A percentile compares a stretch with the other conserved stretches of the same genome.
Conservation (phyloP, 2,329 filamentous ascomycete species). For the Sarocladiaceae sp. region DNA sequence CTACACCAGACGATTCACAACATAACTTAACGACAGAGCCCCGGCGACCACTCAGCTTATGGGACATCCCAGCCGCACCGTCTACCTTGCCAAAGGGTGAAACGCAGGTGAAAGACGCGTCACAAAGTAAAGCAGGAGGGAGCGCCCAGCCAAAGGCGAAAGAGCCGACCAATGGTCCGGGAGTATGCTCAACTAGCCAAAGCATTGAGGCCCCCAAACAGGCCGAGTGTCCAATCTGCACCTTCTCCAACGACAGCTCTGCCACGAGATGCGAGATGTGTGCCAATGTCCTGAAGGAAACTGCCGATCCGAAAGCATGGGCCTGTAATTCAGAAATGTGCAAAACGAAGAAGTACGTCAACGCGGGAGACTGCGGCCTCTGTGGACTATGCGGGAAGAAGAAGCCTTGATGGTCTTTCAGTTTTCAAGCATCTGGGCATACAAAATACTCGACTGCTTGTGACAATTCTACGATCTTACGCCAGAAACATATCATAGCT, state of each 20-base stretch:
- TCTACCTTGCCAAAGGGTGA: not conserved
- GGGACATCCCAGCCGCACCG: conserved; percentile 1
- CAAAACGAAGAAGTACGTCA: conserved; percentile 54
- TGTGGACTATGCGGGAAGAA: conserved; percentile 65
- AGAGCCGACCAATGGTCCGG: not conserved
- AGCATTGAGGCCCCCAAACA: not conserved
- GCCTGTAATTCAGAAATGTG: conserved; percentile 55
- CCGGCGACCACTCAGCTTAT: not conserved
- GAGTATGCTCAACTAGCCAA: not conserved
- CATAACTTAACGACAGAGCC: not conserved
- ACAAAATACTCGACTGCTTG: no score
- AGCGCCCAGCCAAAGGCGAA: not conserved
- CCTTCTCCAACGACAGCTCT: conserved; percentile 53
- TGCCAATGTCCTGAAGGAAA: conserved; percentile 60
- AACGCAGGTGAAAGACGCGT: not conserved
- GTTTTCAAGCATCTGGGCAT: no score
- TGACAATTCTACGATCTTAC: no score
- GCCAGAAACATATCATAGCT: not conserved
- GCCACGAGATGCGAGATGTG: conserved; percentile 64
- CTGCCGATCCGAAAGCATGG: conserved; percentile 57
- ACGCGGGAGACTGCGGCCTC: conserved; percentile 63
- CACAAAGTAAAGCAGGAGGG: not conserved
- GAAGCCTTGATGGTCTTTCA: conserved; percentile 12
- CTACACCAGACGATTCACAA: not conserved
- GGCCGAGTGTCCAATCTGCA: conserved; percentile 47